Percentiles rank a stretch among this genome's conserved stretches.
phyloP scores from a whole-genome alignment of 2,329 filamentous ascomycete species.

The Diaporthe citriasiana region DNA sequence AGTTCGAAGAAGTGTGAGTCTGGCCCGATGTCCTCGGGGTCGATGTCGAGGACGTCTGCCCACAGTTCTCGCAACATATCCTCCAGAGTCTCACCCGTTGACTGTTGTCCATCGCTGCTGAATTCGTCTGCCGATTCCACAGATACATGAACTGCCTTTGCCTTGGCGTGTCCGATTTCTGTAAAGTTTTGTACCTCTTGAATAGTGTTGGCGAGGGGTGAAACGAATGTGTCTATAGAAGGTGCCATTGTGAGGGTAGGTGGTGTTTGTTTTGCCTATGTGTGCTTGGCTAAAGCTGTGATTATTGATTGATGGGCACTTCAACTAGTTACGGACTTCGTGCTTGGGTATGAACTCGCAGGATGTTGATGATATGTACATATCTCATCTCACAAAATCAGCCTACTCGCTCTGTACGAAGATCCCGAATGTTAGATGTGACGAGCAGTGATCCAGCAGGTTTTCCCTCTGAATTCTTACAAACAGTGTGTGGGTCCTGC shows the following conservation, averaged over 20 bases:
- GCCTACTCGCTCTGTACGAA: not conserved
- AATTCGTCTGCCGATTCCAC: not conserved
- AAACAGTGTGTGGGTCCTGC: not conserved
- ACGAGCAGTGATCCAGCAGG: not conserved
- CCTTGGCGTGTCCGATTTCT: not conserved
- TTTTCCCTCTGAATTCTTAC: not conserved
- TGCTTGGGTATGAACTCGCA: not conserved
- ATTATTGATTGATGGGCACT: not conserved
- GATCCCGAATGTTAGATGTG: not conserved
- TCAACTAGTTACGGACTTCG: not conserved
- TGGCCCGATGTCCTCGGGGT: not conserved
- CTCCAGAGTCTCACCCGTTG: not conserved
- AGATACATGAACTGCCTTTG: not conserved
- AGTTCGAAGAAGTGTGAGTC: slow-evolving; percentile 16
- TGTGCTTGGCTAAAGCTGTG: slow-evolving; percentile 8
- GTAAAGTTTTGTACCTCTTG: not conserved
- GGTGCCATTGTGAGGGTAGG: not conserved
- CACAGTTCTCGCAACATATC: not conserved
- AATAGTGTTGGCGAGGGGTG: not conserved
- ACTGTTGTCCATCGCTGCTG: slow-evolving; percentile 4
- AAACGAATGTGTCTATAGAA: slow-evolving; percentile 10
- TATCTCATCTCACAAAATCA: not conserved
- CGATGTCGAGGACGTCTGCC: slow-evolving; percentile 10
- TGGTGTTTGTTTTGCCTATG: not conserved
- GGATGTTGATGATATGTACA: not conserved